Evolutionary conservation across 2,329 filamentous ascomycete genomes (phyloP), one percentile per base, ranked within the genome.

Genomic region (Ceratocystis cubensis): DNA sequence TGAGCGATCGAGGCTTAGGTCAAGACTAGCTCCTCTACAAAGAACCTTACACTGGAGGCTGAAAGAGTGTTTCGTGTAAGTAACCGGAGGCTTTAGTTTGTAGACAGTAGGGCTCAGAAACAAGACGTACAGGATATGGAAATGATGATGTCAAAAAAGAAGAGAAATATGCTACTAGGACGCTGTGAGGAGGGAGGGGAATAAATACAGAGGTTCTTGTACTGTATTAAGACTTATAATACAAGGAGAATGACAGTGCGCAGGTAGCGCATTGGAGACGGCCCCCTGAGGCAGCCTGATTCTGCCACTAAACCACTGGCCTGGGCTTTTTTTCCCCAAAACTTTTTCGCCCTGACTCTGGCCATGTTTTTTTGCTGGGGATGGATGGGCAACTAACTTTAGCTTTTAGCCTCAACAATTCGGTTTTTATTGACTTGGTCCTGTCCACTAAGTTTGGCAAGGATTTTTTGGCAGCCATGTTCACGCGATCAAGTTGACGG

Each of bases 301-400:
- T 53, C 7, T 28, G 48, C 48, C 45, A 46, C 20, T 63, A 41
- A 33, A 22, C 17, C 17, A 48, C 33, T 63, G 61, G 61, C 61
- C 61, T 48, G 61, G 59, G 41, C 41, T 63, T 41, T 41, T 41
- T 41, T 63, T 2, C 61, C 61, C 61, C 44, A 48, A 63, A 63
- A 17, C 22, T 15, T 53, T 41, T 59, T 59, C 28, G 25, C 28
- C 28, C 28, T 59, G 6, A 17, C 7, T n/a, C 25, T 22, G 15
- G 25, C 17, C 56, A 10, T 30, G 13, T 57, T 53, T 28, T 50
- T 59, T 59, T 59, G 56, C 56, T 59, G 56, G 56, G 56, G 56
- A 59, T 37, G 56, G 28, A 59, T 59, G 56, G 56, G 56, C 56
- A 33, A 17, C 17, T 8, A n/a, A 53, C 48, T 2, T 15, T 15